phyloP scores from a whole-genome alignment of 768 basidiomycete genomes.

The Agrocybe chaxingu region DNA sequence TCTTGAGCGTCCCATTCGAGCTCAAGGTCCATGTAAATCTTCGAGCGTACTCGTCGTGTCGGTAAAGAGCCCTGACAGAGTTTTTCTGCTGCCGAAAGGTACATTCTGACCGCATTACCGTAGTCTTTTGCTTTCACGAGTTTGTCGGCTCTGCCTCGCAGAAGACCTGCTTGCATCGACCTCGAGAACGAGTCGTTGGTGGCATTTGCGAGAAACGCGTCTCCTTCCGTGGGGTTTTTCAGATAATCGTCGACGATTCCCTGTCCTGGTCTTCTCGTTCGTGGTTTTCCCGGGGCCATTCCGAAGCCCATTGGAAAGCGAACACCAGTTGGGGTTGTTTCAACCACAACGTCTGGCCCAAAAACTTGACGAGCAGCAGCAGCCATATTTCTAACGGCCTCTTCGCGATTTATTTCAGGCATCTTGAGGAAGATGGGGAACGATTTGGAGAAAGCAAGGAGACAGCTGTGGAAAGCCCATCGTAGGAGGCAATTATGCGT shows the following conservation, averaged over 20 bases:
- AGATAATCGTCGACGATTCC: neutral
- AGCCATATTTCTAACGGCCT: neutral
- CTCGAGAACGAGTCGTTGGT: neutral
- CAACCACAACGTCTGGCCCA: neutral
- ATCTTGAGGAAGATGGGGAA: no score
- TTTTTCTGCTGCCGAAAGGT: neutral
- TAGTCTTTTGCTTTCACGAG: neutral
- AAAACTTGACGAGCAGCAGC: neutral
- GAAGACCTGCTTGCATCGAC: neutral
- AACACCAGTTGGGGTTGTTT: neutral
- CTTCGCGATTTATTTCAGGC: no score
- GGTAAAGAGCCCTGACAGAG: neutral
- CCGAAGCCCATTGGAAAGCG: no score
- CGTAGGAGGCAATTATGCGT: no score
- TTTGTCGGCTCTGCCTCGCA: neutral
- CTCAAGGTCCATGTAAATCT: conserved; percentile 1
- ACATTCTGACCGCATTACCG: neutral
- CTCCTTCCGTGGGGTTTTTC: neutral
- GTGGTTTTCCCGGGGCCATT: no score
- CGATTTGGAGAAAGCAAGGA: no score
- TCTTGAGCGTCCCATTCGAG: neutral
- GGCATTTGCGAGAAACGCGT: neutral
- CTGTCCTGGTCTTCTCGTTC: neutral
- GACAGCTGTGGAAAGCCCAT: no score
- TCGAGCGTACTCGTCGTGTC: neutral